phyloP scores from a whole-genome alignment of 345 rosid species.

The Salix suchowensis region DNA sequence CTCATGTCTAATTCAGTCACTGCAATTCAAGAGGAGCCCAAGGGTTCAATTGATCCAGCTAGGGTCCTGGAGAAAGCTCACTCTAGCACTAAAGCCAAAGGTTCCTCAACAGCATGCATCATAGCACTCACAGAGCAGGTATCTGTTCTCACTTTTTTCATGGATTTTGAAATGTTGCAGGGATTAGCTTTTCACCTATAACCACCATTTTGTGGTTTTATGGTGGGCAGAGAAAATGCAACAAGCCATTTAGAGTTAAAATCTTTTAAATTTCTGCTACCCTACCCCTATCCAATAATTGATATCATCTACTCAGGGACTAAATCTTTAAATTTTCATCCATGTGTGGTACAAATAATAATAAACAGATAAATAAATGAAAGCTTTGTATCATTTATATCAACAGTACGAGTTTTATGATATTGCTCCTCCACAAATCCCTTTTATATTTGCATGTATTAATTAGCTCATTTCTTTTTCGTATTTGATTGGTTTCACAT shows the following conservation, averaged over 20 bases:
- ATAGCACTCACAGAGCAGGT: conserved; percentile 86
- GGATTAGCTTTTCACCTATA: not conserved
- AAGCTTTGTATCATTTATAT: not conserved
- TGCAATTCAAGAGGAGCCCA: conserved; percentile 82
- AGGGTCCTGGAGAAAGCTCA: conserved; percentile 92
- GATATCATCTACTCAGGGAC: not conserved
- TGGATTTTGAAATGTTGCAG: not conserved
- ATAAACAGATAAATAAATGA: not conserved
- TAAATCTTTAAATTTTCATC: not conserved
- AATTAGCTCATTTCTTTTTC: not conserved
- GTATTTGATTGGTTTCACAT: not conserved
- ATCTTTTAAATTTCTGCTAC: not conserved
- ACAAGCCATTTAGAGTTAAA: not conserved
- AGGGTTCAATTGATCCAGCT: conserved; percentile 75
- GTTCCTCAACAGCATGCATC: conserved; percentile 96
- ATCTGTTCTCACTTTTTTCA: conserved; percentile 7
- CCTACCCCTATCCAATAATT: not conserved
- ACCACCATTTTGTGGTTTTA: not conserved
- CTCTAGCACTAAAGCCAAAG: conserved; percentile 78
- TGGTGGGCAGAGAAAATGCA: not conserved
- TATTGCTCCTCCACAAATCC: not conserved
- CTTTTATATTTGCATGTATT: not conserved
- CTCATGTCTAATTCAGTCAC: conserved; percentile 85
- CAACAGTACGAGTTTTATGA: not conserved
- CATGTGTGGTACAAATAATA: not conserved